Evolutionary conservation across 1,284 basidiomycete genomes (phyloP).

Genomic region (Heterobasidion irregulare): DNA sequence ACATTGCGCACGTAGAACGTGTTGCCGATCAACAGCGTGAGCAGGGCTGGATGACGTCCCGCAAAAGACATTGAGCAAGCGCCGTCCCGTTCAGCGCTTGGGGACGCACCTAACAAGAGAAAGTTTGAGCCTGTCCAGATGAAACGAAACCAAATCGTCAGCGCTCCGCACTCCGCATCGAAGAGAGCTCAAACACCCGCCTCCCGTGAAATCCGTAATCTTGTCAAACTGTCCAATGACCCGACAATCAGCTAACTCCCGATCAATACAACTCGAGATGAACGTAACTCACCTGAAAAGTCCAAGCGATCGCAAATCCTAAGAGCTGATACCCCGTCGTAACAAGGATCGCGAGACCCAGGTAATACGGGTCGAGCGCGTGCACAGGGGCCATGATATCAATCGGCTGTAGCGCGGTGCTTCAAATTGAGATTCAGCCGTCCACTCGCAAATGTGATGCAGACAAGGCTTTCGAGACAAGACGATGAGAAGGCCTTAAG

Average conservation of each 20-base stretch:
- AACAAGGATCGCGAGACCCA: conserved; percentile 2
- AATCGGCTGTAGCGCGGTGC: too few relatives aligned
- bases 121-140: conserved; percentile 50
- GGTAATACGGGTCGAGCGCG: conserved; percentile 4
- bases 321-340: conserved; percentile 3
- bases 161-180: neutral
- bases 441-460: too few relatives aligned
- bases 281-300: neutral
- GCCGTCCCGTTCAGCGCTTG: too few relatives aligned
- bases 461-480: too few relatives aligned
- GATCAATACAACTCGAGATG: neutral
- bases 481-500: too few relatives aligned
- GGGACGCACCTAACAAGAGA: conserved; percentile 42
- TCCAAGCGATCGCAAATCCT: conserved; percentile 4
- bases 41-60: conserved; percentile 28
- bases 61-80: neutral
- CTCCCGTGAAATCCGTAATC: conserved; percentile 62
- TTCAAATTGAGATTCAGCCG: too few relatives aligned
- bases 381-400: conserved; percentile 2
- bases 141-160: neutral
- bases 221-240: conserved; percentile 48
- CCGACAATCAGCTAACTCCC: neutral
- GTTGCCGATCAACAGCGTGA: conserved; percentile 44
- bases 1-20: conserved; percentile 57
- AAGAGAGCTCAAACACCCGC: conserved; percentile 20